A percentile compares a stretch with the other conserved stretches of the same genome.
phyloP scores from a whole-genome alignment of 2,329 filamentous ascomycete species.

The Pseudogymnoascus sp. region DNA sequence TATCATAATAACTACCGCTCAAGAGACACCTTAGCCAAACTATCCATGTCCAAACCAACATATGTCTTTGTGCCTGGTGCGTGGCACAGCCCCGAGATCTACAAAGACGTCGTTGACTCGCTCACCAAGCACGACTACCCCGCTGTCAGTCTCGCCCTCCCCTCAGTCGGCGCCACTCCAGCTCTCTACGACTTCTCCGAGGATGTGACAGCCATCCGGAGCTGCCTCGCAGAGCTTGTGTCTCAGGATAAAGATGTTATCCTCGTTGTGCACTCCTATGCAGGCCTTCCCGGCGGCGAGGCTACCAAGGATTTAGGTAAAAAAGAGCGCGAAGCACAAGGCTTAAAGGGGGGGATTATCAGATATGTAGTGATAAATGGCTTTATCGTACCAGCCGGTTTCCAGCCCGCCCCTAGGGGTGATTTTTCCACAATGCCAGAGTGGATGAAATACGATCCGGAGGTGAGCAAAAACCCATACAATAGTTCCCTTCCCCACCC shows the following conservation, averaged over 20 bases:
- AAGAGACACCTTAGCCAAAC: too few species aligned
- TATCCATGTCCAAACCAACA: neutral
- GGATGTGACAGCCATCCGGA: conserved; percentile 11
- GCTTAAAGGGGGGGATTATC: neutral
- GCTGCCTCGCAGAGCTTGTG: neutral
- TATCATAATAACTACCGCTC: neutral
- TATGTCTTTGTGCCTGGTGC: neutral
- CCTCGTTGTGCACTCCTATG: conserved; percentile 23
- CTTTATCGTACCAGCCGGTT: neutral
- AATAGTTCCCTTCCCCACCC: too few species aligned
- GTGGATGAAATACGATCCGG: neutral
- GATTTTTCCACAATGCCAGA: neutral
- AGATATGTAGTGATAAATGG: neutral
- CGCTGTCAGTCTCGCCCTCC: conserved; percentile 1
- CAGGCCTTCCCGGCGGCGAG: conserved; percentile 22
- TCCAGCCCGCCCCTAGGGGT: neutral
- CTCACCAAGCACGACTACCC: neutral
- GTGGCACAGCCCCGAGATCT: neutral
- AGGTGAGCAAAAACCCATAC: neutral
- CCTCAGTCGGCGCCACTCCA: conserved; percentile 11
- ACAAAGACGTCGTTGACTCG: neutral
- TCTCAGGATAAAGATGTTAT: conserved; percentile 19
- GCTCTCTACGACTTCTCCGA: conserved; percentile 13
- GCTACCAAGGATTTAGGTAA: conserved; percentile 22
- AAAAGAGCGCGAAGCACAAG: conserved; percentile 16